These are phyloP conservation scores for Pecoramyces ruminantium DNA, from an alignment of 192 early-diverging fungal genomes.

Conservation along the genomic window DNA sequence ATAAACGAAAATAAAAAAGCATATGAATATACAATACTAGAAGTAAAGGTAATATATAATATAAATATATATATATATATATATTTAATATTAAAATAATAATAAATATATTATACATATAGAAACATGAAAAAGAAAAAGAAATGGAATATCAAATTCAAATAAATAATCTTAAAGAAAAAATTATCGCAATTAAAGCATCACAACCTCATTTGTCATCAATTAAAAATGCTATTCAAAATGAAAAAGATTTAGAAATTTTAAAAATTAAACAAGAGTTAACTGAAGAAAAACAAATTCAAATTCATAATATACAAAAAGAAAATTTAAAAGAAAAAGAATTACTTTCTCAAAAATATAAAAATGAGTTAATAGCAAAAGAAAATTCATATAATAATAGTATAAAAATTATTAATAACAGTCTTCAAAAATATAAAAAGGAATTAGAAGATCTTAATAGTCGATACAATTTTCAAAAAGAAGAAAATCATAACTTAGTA, in stretches of 20 bases:
- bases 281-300: neutral
- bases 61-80: too few species aligned
- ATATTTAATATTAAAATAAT: too few species aligned
- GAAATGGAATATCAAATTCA: neutral
- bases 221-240: neutral
- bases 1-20: neutral
- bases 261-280: neutral
- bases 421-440: neutral
- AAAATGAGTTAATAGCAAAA: neutral
- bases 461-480: neutral
- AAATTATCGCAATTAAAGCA: neutral
- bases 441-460: neutral
- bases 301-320: neutral
- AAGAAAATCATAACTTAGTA: neutral
- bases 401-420: neutral
- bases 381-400: neutral
- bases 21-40: neutral
- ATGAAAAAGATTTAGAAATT: neutral
- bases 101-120: too few species aligned
- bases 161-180: neutral
- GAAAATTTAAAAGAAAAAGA: neutral
- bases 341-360: neutral
- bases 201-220: neutral
- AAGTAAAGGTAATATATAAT: too few species aligned
- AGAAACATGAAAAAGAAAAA: neutral